Evolutionary conservation across 495 filamentous ascomycete species (phyloP), one percentile per base, ranked within the genome.

Genomic region (Aspergillus sparsus): DNA sequence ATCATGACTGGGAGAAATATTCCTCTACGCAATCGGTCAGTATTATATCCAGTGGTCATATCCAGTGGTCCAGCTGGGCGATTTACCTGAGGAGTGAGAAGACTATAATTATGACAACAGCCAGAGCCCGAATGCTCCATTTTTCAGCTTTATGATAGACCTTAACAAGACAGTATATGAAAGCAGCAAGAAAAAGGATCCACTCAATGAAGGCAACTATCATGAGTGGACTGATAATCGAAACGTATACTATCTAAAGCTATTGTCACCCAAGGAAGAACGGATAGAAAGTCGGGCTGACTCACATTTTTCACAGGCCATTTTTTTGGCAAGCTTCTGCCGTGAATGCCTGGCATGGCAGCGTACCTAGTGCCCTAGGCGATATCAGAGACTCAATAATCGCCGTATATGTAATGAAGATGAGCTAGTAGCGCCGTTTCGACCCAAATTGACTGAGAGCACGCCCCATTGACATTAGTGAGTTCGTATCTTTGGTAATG

Each of bases 1-100:
- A 98, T 67, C 92, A 98, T 97, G 60, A 97, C 86, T 0, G 93
- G 93, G 13, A 97, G 79, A 73, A 97, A 98, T 41, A 93, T 89
- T 56, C 80, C 82, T 67, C 93, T 97, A 47, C 12, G 11, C 37
- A 34, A 34, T 11, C 12, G 12, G 39, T 47, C 27, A 47, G n/a
- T 15, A 18, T 21, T 18, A 16, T 47, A 9, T 21, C n/a, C 7
- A 47, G 6, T 9, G 16, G 27, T 7, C 15, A 18, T 47, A 9
- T 21, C n/a, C 7, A 47, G 6, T 9, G 16, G 27, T 7, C 15
- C 11, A n/a, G 44, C 5, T 47, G 15, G 13, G 59, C 81, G 21
- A 27, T 27, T 62, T 80, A 96, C 90, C 93, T 87, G 47, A 97
- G 77, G 2, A 82, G 57, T 10, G 85, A 81, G 70, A 97, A 97